Evolutionary conservation across 1,284 basidiomycete genomes (phyloP).

Genomic region (Malassezia restricta): DNA sequence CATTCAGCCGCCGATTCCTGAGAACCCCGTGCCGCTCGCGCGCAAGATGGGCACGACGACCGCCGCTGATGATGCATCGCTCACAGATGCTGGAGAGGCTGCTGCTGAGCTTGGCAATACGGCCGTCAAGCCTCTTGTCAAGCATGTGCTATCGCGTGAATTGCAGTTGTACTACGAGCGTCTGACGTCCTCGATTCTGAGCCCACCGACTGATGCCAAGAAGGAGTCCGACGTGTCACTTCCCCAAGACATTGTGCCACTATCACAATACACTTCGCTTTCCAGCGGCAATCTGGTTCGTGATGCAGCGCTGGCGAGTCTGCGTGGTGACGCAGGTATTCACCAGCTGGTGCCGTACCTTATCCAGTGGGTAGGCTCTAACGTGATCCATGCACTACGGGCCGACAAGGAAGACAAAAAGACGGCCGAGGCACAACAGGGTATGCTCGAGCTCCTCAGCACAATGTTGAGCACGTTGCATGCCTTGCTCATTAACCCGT

Average conservation of each 20-base stretch:
- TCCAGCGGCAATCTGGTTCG: constrained; percentile 38
- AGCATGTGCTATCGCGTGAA: constrained; percentile 84
- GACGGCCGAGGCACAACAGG: constrained; percentile 8
- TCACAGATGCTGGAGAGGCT: constrained; percentile 18
- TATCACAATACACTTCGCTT: constrained; percentile 21
- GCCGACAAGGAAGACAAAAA: constrained; percentile 5
- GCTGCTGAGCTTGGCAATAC: constrained; percentile 15
- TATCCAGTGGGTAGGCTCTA: constrained; percentile 85
- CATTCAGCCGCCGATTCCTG: constrained; percentile 86
- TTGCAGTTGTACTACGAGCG: constrained; percentile 89
- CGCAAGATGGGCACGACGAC: constrained; percentile 15
- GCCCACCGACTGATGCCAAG: constrained; percentile 28
- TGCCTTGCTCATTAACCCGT: constrained; percentile 52
- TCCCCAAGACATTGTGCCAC: constrained; percentile 5
- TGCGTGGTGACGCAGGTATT: constrained; percentile 78
- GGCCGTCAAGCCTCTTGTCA: constrained; percentile 52
- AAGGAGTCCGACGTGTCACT: constrained; percentile 11
- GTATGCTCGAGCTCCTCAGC: constrained; percentile 24
- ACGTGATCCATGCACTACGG: constrained; percentile 24
- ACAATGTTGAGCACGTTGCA: constrained; percentile 36
- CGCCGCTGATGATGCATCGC: constrained; percentile 19
- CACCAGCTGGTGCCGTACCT: constrained; percentile 90
- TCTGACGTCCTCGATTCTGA: constrained; percentile 56
- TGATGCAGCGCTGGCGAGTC: constrained; percentile 74
- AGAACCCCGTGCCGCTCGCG: constrained; percentile 64